Base-by-base conservation (phyloP, 768 basidiomycete genomes). In the Roridomyces roridus region DNA sequence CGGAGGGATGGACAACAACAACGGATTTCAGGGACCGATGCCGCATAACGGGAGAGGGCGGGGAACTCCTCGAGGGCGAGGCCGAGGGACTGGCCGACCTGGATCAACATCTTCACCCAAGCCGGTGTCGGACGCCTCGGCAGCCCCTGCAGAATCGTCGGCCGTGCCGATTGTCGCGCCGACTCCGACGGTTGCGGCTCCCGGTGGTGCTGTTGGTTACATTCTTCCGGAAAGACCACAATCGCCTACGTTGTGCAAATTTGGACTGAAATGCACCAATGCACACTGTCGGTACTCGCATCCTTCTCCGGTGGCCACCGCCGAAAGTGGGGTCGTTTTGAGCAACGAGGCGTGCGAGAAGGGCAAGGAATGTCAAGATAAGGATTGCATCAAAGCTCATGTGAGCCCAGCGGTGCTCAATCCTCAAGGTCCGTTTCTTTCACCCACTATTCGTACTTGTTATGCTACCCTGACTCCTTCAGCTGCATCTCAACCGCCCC, bases 301-400 rank as follows among this genome's bases (percentile, higher is more conserved):
- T 71, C 96, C 97, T 5, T 94, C 92, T 9, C 97, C 97, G n/a
- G 93, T 95, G 4, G 96, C 97, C 6, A 97, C 96, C 17, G 81
- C 90, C 28, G 94, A 96, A 74, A 95, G 91, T 65, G 97, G 96
- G 9, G 83, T 99, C 60, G 97, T 98, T 2, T 79, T 99, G 52
- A 96, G 92, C 65, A 94, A 92, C 54, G 96, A 98, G 54, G 80
- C 93, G 18, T 99, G 97, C 72, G 92, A 95, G 65, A 85, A 88
- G 45, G 92, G 92, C 17, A 90, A 87, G 68, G 78, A 89, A 42
- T 99, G 97, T 73, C 87, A 91, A 67, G 94, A 99, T 72, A 88
- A 92, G 69, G 96, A 98, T 72, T 98, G 95, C 71, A 85, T 90
- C 54, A 94, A 93, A 70, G 86, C 86, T 21, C 95, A 98, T 70